These are phyloP conservation scores for Neonectria punicea DNA, from an alignment of 2,329 filamentous ascomycete species.

Conservation along the genomic window DNA sequence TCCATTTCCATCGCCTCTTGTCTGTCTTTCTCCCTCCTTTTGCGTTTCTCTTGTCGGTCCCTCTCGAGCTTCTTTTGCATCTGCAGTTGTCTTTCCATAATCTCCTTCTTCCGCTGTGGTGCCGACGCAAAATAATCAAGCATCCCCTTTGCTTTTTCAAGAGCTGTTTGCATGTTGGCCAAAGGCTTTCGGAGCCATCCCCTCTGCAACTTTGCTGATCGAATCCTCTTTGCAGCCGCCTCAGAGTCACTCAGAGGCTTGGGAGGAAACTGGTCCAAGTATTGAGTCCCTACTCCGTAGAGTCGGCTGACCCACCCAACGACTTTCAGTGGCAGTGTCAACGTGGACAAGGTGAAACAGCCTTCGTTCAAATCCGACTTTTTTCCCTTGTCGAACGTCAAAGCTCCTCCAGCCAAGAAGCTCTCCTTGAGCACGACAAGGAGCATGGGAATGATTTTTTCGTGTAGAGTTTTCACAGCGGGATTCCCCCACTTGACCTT, in stretches of 20 bases:
- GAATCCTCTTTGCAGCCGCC: background rate
- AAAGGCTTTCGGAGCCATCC: slow-evolving; percentile 2
- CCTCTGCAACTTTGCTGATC: slow-evolving; percentile 14
- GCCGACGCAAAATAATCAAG: slow-evolving; percentile 15
- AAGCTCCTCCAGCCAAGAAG: slow-evolving; percentile 33
- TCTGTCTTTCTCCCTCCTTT: background rate
- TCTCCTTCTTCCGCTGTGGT: slow-evolving; percentile 11
- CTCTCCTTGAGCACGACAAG: slow-evolving; percentile 35
- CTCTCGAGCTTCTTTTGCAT: slow-evolving; percentile 7
- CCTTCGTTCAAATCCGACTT: slow-evolving; percentile 9
- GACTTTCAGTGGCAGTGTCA: slow-evolving; percentile 29
- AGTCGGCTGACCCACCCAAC: slow-evolving; percentile 33
- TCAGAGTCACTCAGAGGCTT: background rate
- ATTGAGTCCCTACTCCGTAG: slow-evolving; percentile 18
- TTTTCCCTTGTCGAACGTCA: background rate
- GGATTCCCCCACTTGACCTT: slow-evolving; percentile 14
- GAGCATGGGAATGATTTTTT: slow-evolving; percentile 41
- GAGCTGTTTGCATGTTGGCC: background rate
- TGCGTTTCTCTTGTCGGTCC: slow-evolving; percentile 4
- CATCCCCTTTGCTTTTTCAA: slow-evolving; percentile 24
- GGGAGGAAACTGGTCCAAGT: slow-evolving; percentile 20
- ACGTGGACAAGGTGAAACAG: slow-evolving; percentile 33
- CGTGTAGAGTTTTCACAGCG: slow-evolving; percentile 25
- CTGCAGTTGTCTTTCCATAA: slow-evolving; percentile 4
- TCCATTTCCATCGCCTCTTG: slow-evolving; percentile 7